Evolutionary conservation across 2,329 filamentous ascomycete genomes (phyloP), one percentile per base, ranked within the genome.

Genomic region (Atkinsonella hypoxylon): DNA sequence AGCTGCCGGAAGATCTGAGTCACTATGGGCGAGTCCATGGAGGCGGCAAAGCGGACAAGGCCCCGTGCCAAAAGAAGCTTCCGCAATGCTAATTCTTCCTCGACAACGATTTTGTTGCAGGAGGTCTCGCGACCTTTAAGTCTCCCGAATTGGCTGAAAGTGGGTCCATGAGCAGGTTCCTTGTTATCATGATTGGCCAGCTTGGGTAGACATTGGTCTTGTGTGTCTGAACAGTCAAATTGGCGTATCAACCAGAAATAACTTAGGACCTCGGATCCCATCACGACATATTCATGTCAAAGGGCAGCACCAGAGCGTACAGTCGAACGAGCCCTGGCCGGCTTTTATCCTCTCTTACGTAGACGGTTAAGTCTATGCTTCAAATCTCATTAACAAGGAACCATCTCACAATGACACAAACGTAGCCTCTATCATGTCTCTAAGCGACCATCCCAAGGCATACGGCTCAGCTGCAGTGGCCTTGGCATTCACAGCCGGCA

Each of bases 1-100:
- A 97, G 79, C 72, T 89, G 87, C 61, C 86, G 81, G 62, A 96
- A 91, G 63, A 95, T 77, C 64, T 84, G 85, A 46, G 80, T 80
- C 57, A 89, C 76, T 55, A 87, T 73, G 53, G 85, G 84, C 17
- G 87, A 90, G 70, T 95, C 89, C 89, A 95, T 95, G 58, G 57
- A 57, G 47, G 47, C 43, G 47, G 15, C n/a, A 34, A 34, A 6
- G 26, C 6, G n/a, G 13, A 38, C 15, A 32, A 40, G 26, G 31
- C n/a, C 15, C 10, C 20, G 20, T n/a, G 22, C n/a, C 11, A 10
- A 8, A 13, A 10, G n/a, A 26, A 51, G 49, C 49, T 51, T 31
- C 43, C 45, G 42, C 31, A 18, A 46, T 15, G 34, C 9, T 47
- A 11, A 10, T 12, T 12, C 11, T 36, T 12, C 34, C 12, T 36